phyloP scores from a whole-genome alignment of 805 yeast species.

The Candida stauntonica region DNA sequence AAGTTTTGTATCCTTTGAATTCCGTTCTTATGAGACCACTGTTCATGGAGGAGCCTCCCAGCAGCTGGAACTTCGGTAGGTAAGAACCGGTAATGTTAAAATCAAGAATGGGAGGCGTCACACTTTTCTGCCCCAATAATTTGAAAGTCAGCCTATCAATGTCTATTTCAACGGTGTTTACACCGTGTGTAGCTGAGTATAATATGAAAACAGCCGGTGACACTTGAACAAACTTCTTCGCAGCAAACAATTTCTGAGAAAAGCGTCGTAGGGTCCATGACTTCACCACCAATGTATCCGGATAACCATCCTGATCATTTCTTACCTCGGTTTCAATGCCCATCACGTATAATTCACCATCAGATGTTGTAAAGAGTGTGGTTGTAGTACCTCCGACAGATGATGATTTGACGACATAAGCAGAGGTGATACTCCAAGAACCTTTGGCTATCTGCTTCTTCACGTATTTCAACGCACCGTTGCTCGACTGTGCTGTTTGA shows the following conservation, averaged over 20 bases:
- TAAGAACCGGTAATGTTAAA: slow-evolving; percentile 19
- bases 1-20: slow-evolving; percentile 17
- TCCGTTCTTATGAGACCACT: slow-evolving; percentile 23
- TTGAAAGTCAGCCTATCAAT: neutral
- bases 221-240: slow-evolving; percentile 9
- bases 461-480: slow-evolving; percentile 2
- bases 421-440: slow-evolving; percentile 10
- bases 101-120: slow-evolving; percentile 22
- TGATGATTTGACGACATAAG: neutral
- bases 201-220: slow-evolving; percentile 2
- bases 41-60: slow-evolving; percentile 20
- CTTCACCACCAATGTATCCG: slow-evolving; percentile 4
- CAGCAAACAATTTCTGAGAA: neutral
- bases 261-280: slow-evolving; percentile 13
- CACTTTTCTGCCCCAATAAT: neutral
- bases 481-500: slow-evolving; percentile 1
- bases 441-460: slow-evolving; percentile 4
- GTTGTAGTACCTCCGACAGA: neutral
- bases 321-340: slow-evolving; percentile 3
- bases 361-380: slow-evolving; percentile 6
- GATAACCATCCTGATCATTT: slow-evolving; percentile 10
- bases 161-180: slow-evolving; percentile 7
- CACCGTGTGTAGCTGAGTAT: slow-evolving; percentile 9
- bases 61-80: slow-evolving; percentile 21
- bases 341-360: slow-evolving; percentile 8